phyloP scores from a whole-genome alignment of 2,329 filamentous ascomycete genomes.

The Microdochium paspali region DNA sequence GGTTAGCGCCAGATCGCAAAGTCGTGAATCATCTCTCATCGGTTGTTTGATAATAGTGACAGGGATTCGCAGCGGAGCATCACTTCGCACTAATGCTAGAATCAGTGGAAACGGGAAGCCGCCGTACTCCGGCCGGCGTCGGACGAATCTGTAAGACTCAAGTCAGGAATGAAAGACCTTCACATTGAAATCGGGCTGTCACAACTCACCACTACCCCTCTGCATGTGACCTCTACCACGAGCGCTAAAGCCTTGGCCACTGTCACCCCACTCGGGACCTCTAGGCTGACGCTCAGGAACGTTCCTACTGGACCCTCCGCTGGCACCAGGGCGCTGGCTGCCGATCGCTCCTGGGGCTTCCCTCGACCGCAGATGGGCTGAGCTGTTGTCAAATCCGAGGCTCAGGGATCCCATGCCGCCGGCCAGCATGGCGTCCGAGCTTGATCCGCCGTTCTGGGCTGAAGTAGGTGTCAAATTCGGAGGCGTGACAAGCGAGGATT shows the following conservation, averaged over 20 bases:
- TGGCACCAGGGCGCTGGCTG: constrained; percentile 50
- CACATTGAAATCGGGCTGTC: background rate
- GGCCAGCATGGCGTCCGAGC: constrained; percentile 19
- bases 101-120: constrained; percentile 20
- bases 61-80: constrained; percentile 8
- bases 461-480: constrained; percentile 23
- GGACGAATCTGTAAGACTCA: constrained; percentile 15
- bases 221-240: constrained; percentile 51
- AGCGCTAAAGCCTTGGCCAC: constrained; percentile 38
- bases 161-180: constrained; percentile 7
- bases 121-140: constrained; percentile 20
- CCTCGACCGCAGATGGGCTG: constrained; percentile 26
- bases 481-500: constrained; percentile 19
- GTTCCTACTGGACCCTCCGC: constrained; percentile 29
- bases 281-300: constrained; percentile 55
- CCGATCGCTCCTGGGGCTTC: constrained; percentile 53
- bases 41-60: constrained; percentile 7
- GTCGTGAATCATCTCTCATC: constrained; percentile 26
- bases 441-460: constrained; percentile 20
- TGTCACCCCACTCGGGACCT: constrained; percentile 51
- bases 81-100: background rate
- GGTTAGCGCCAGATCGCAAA: constrained; percentile 18
- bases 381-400: constrained; percentile 38
- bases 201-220: constrained; percentile 47
- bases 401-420: constrained; percentile 32